Evolutionary conservation across 2,329 filamentous ascomycete species (phyloP).

Genomic region (Aureobasidium vineae): DNA sequence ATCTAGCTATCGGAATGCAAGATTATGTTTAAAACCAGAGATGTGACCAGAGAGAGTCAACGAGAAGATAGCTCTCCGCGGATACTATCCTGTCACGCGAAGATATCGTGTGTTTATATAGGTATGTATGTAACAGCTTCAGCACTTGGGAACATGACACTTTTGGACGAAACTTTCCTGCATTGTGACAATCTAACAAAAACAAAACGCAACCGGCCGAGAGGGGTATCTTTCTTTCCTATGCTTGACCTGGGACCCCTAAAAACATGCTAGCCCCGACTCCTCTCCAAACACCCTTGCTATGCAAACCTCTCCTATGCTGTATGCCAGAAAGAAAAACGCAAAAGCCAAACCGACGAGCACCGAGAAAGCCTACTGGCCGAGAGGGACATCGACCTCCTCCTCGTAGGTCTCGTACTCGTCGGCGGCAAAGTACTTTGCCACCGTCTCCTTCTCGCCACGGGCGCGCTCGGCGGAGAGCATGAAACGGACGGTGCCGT

Average conservation of each 20-base stretch:
- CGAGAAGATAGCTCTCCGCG: background rate
- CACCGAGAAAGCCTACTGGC: background rate
- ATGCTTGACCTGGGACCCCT: background rate
- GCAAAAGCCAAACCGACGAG: background rate
- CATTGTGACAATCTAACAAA: background rate
- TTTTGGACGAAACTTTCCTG: background rate
- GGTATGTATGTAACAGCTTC: too few species aligned
- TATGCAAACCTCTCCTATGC: constrained; percentile 2
- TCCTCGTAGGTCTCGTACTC: constrained; percentile 75
- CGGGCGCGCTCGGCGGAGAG: constrained; percentile 75
- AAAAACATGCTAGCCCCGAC: background rate
- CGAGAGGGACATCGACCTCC: constrained; percentile 60
- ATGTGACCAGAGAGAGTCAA: background rate
- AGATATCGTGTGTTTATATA: background rate
- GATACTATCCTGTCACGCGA: background rate
- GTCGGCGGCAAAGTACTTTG: constrained; percentile 64
- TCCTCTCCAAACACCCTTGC: background rate
- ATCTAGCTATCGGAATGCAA: background rate
- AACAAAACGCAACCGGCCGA: background rate
- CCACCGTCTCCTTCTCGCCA: constrained; percentile 66
- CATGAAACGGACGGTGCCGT: constrained; percentile 85
- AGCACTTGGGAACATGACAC: too few species aligned
- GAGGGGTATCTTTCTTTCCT: constrained; percentile 16
- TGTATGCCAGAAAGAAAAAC: background rate
- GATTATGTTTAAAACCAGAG: background rate